These are phyloP conservation scores for Naegleria lovaniensis DNA, from an alignment of 208 protist genomes.

Conservation along the genomic window DNA sequence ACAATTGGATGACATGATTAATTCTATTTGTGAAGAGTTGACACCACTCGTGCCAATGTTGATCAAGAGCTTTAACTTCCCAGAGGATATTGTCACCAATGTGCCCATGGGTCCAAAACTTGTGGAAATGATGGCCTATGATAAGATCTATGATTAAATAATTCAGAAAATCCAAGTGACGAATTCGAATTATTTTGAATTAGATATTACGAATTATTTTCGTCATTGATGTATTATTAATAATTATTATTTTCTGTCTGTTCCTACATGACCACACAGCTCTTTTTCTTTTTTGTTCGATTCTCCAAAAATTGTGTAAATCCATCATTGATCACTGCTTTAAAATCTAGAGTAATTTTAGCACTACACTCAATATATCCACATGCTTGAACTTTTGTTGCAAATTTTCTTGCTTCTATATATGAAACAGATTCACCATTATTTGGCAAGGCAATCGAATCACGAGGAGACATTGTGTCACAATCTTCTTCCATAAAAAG, in stretches of 20 bases:
- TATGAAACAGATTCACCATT: neutral
- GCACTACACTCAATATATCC: constrained; percentile 85
- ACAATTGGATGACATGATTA: neutral
- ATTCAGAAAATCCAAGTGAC: no score
- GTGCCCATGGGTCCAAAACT: neutral
- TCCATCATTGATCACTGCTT: constrained; percentile 64
- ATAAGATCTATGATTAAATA: neutral
- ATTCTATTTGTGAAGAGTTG: neutral
- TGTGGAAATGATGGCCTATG: neutral
- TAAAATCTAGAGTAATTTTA: constrained; percentile 69
- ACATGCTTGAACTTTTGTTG: constrained; percentile 60
- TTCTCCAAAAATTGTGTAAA: neutral
- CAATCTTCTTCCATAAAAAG: neutral
- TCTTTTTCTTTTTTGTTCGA: neutral
- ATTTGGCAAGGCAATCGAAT: neutral
- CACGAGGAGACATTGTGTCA: neutral
- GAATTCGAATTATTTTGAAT: no score
- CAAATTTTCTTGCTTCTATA: constrained; percentile 50
- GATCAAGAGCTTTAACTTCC: neutral
- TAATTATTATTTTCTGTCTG: no score
- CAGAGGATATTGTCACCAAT: neutral
- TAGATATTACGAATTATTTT: no score
- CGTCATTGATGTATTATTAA: no score
- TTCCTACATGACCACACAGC: neutral
- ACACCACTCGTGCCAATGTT: neutral